phyloP scores from a whole-genome alignment of 139 green algal genomes.

The Marvania coccoides region DNA sequence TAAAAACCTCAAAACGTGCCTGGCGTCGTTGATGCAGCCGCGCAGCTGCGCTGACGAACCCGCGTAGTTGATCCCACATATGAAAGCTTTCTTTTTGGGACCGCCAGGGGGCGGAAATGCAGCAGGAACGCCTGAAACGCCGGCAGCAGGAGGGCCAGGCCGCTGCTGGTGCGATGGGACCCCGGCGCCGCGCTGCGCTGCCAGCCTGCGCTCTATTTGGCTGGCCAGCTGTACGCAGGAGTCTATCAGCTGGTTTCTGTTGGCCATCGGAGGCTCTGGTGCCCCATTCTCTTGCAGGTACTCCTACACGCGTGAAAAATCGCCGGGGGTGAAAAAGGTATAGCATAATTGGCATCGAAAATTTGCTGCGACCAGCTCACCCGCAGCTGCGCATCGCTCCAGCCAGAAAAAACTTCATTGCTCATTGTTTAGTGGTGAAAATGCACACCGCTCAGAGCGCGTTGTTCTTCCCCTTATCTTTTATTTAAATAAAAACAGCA shows the following conservation, averaged over 20 bases:
- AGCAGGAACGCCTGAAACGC: neutral
- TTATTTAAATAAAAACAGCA: no score
- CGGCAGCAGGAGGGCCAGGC: neutral
- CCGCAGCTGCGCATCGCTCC: constrained; percentile 21
- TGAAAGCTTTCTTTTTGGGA: constrained; percentile 23
- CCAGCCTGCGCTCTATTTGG: neutral
- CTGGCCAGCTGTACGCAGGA: neutral
- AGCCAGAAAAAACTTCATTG: neutral
- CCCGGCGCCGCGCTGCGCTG: neutral
- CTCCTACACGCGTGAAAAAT: constrained; percentile 8
- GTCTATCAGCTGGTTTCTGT: neutral
- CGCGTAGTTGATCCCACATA: constrained; percentile 34
- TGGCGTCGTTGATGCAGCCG: constrained; percentile 51
- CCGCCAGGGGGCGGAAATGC: constrained; percentile 10
- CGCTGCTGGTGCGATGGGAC: neutral
- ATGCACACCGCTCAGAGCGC: no score
- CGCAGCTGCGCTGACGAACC: constrained; percentile 19
- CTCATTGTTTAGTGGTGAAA: neutral
- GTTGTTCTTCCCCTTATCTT: no score
- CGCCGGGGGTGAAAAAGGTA: constrained; percentile 2
- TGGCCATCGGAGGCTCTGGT: neutral
- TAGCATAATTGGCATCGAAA: constrained; percentile 18
- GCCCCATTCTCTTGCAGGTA: constrained; percentile 13
- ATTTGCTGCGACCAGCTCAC: constrained; percentile 1
- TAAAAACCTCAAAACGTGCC: no score